Conservation (phyloP, 345 rosid genomes). For the Hirschfeldia incana region DNA sequence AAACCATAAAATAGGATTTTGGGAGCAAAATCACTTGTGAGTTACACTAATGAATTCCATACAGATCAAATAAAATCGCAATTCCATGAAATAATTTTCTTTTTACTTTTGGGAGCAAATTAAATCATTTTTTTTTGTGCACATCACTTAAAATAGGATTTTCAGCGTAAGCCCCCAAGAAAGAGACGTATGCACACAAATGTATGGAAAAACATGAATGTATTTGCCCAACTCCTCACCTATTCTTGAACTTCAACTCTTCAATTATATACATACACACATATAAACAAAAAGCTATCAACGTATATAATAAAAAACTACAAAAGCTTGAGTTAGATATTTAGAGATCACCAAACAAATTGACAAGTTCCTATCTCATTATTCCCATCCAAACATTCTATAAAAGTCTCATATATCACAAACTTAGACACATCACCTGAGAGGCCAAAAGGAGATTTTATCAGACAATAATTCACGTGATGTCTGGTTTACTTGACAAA, state of each 20-base stretch:
- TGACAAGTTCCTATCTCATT: slow-evolving; percentile 21
- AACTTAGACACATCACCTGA: background rate
- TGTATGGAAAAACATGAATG: background rate
- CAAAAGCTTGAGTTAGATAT: slow-evolving; percentile 48
- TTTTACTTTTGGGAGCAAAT: background rate
- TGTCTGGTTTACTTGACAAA: slow-evolving; percentile 37
- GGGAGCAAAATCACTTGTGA: too few relatives aligned
- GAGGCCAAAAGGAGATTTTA: background rate
- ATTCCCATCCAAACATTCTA: slow-evolving; percentile 35
- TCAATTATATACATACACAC: background rate
- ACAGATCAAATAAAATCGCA: background rate
- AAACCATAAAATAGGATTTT: too few relatives aligned
- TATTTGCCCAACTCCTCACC: slow-evolving; percentile 34
- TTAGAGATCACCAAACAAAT: slow-evolving; percentile 58
- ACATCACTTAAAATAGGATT: background rate
- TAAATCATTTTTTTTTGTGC: background rate
- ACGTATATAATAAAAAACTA: background rate
- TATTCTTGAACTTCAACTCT: slow-evolving; percentile 9
- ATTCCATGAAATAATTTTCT: background rate
- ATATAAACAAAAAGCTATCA: background rate
- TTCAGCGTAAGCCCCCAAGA: background rate
- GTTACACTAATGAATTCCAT: too few relatives aligned
- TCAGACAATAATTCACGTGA: background rate
- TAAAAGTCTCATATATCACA: slow-evolving; percentile 1
- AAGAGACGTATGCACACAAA: background rate